Conservation (phyloP, 495 filamentous ascomycete genomes). For the Emericellopsis terricola region DNA sequence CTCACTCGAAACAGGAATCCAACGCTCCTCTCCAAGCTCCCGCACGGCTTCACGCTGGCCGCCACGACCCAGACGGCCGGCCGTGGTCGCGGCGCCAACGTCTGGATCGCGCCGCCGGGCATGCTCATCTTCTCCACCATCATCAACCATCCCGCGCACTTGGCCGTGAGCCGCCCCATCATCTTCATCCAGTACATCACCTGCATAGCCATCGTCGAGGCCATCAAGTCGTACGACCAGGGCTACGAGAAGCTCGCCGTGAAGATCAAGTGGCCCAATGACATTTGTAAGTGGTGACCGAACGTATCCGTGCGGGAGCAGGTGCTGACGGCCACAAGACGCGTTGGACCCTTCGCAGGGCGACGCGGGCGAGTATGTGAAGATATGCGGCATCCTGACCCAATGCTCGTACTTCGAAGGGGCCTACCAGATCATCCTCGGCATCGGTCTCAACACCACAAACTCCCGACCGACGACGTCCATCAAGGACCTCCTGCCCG, state of each 20-base stretch:
- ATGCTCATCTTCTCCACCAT: conserved; percentile 74
- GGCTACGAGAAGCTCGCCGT: conserved; percentile 55
- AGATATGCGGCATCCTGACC: conserved; percentile 86
- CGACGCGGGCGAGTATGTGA: conserved; percentile 46
- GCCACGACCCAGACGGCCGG: conserved; percentile 87
- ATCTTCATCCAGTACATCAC: conserved; percentile 90
- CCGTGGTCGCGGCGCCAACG: conserved; percentile 79
- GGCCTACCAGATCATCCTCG: conserved; percentile 73
- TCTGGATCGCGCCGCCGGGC: conserved; percentile 87
- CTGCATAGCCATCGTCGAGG: conserved; percentile 76
- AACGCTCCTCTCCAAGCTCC: conserved; percentile 54
- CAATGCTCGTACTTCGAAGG: conserved; percentile 66
- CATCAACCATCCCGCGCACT: conserved; percentile 58
- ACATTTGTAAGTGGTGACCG: conserved; percentile 41
- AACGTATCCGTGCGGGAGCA: too few relatives aligned
- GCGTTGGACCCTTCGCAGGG: conserved; percentile 52
- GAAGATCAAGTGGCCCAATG: conserved; percentile 94
- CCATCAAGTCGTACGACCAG: conserved; percentile 59
- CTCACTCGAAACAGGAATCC: conserved; percentile 53
- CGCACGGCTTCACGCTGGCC: conserved; percentile 69
- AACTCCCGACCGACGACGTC: conserved; percentile 81
- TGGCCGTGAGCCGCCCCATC: conserved; percentile 58
- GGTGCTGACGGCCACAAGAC: conserved; percentile 12
- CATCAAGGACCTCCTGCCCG: conserved; percentile 49
- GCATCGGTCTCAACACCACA: conserved; percentile 76